Evolutionary conservation across 495 filamentous ascomycete species (phyloP).

Genomic region (Podospora pseudopauciseta): DNA sequence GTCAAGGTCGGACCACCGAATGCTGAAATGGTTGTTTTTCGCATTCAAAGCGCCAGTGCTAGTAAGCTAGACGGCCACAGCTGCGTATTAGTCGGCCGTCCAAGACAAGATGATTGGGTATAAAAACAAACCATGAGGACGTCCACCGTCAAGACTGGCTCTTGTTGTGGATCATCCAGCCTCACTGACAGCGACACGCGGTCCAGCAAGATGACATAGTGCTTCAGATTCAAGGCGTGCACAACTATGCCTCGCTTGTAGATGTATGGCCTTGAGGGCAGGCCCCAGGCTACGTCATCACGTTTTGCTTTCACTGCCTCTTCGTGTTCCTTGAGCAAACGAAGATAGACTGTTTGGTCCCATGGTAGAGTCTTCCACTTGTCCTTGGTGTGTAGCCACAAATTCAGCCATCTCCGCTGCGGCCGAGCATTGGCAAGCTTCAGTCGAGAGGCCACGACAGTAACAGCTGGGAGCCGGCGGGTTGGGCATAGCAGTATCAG

Average conservation of each 20-base stretch:
- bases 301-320: not conserved
- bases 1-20: not conserved
- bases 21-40: not conserved
- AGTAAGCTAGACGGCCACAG: not conserved
- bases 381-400: not conserved
- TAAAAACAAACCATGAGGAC: not conserved
- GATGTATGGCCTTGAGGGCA: not conserved
- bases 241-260: not conserved
- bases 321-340: not conserved
- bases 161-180: not conserved
- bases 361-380: not conserved
- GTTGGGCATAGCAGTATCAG: not conserved
- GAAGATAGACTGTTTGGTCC: not conserved
- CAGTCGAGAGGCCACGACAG: not conserved
- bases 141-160: not conserved
- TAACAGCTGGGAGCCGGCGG: not conserved
- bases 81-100: not conserved
- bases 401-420: not conserved
- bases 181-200: not conserved
- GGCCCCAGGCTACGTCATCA: not conserved
- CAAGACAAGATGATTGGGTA: too few species aligned
- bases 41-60: not conserved
- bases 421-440: not conserved
- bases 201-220: not conserved
- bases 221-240: not conserved